These are phyloP conservation scores for Fusarium euwallaceae DNA, from an alignment of 2,329 filamentous ascomycete genomes.

Conservation along the genomic window DNA sequence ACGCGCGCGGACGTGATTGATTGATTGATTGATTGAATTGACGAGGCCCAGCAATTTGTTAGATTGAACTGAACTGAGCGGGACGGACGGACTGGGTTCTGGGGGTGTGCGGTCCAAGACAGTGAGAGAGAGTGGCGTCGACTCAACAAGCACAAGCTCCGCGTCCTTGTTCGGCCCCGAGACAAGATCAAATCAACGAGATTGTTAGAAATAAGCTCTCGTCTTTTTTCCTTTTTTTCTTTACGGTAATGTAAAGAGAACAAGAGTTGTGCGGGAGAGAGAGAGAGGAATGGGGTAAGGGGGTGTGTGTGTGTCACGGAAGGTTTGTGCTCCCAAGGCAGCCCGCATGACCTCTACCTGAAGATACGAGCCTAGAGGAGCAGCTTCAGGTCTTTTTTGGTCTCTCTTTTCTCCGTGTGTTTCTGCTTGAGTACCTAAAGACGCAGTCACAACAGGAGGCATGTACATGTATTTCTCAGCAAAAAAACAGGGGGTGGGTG, in stretches of 20 bases:
- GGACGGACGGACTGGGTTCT: not conserved
- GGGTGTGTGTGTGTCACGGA: slow-evolving; percentile 4
- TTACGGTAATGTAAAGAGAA: slow-evolving; percentile 16
- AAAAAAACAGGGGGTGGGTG: not conserved
- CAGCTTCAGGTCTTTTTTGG: not conserved
- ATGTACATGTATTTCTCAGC: not conserved
- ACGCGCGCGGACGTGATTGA: not conserved
- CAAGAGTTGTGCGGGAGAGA: not conserved
- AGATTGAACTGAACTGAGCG: not conserved
- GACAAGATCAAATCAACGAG: not conserved
- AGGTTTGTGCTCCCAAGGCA: not conserved
- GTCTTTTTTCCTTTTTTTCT: not conserved
- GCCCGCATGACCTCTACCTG: slow-evolving; percentile 12
- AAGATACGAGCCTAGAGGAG: slow-evolving; percentile 1
- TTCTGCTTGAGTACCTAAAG: not conserved
- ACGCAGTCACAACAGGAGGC: not conserved
- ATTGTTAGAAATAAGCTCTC: not conserved
- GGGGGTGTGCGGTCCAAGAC: not conserved
- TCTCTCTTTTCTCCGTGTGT: not conserved
- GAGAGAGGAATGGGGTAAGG: slow-evolving; percentile 14
- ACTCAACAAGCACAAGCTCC: not conserved
- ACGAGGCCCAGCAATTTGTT: slow-evolving; percentile 6
- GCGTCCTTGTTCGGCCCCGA: slow-evolving; percentile 11
- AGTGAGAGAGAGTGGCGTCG: slow-evolving; percentile 2
- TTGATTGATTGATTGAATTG: not conserved